These are phyloP conservation scores for Starmerella davenportii DNA, from an alignment of 805 yeast genomes.

Conservation along the genomic window DNA sequence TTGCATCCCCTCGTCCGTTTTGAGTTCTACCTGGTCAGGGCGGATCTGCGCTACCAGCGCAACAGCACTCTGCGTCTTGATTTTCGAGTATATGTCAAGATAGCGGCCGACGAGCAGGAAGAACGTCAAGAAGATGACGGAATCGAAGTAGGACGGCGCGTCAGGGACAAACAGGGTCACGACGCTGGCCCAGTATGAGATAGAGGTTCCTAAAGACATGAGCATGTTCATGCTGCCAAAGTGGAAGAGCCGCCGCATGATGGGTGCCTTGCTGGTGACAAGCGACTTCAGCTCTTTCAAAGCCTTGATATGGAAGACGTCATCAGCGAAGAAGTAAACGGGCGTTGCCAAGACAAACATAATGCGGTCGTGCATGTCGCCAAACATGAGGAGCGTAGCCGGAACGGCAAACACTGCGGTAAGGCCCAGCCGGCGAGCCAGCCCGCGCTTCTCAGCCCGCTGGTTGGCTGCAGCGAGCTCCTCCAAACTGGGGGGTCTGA, in stretches of 20 bases:
- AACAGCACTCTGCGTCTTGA: conserved; percentile 49
- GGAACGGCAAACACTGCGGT: conserved; percentile 34
- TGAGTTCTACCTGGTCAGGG: conserved; percentile 26
- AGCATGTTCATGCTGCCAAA: conserved; percentile 67
- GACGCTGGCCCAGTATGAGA: conserved; percentile 53
- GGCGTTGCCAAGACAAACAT: conserved; percentile 50
- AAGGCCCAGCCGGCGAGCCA: conserved; percentile 26
- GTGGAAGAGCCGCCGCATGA: conserved; percentile 38
- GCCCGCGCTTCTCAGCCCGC: conserved; percentile 26
- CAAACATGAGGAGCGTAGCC: conserved; percentile 48
- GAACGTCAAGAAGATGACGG: conserved; percentile 58
- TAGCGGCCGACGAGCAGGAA: conserved; percentile 54
- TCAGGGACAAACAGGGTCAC: conserved; percentile 32
- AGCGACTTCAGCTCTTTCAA: conserved; percentile 37
- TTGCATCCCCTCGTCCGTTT: conserved; percentile 2
- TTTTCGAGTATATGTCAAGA: conserved; percentile 48
- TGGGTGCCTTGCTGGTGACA: conserved; percentile 16
- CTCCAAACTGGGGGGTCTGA: conserved; percentile 40
- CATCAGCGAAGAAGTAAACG: conserved; percentile 57
- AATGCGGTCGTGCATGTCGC: conserved; percentile 28
- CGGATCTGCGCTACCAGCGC: conserved; percentile 35
- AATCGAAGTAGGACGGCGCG: conserved; percentile 44
- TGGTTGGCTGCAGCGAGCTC: conserved; percentile 36
- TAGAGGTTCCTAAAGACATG: conserved; percentile 55
- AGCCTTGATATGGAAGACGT: conserved; percentile 53